phyloP scores from a whole-genome alignment of 768 basidiomycete genomes.

The Collybia mongolica region DNA sequence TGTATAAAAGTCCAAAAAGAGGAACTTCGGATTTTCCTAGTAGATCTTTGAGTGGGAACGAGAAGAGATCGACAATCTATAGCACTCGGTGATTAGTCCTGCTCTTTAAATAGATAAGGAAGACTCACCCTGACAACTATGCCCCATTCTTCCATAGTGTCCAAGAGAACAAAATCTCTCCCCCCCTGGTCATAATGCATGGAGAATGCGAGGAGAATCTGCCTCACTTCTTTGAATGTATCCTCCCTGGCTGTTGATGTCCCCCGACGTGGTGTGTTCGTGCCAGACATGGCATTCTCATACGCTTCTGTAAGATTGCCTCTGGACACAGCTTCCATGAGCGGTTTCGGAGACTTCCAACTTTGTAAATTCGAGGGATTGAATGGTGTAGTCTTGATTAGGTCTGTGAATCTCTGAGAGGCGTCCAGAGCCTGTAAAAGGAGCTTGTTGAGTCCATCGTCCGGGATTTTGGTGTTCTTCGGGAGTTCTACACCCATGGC shows the following conservation, averaged over 20 bases:
- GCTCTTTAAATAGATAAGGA: neutral
- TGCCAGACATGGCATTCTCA: slow-evolving; percentile 5
- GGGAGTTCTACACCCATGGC: slow-evolving; percentile 26
- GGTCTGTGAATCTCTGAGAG: slow-evolving; percentile 19
- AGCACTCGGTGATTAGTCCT: neutral
- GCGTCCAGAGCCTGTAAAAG: slow-evolving; percentile 22
- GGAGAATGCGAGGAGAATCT: slow-evolving; percentile 20
- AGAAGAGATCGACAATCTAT: slow-evolving; percentile 23
- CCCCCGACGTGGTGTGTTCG: slow-evolving; percentile 7
- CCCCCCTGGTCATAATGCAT: slow-evolving; percentile 13
- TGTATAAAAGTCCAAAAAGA: slow-evolving; percentile 24
- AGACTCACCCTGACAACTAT: slow-evolving; percentile 21
- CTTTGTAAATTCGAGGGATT: slow-evolving; percentile 8
- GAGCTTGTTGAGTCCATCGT: slow-evolving; percentile 18
- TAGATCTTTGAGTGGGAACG: slow-evolving; percentile 1
- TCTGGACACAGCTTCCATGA: slow-evolving; percentile 16
- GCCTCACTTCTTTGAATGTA: slow-evolving; percentile 27
- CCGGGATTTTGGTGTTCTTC: slow-evolving; percentile 24
- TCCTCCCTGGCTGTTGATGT: slow-evolving; percentile 20
- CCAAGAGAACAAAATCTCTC: slow-evolving; percentile 17
- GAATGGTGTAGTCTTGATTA: slow-evolving; percentile 13
- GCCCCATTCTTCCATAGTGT: slow-evolving; percentile 16
- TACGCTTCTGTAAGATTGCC: slow-evolving; percentile 18
- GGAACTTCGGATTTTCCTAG: slow-evolving; percentile 19
- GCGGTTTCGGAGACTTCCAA: slow-evolving; percentile 15